Conservation (phyloP, 176 grass and related monocot genomes). For the Lolium multiflorum region DNA sequence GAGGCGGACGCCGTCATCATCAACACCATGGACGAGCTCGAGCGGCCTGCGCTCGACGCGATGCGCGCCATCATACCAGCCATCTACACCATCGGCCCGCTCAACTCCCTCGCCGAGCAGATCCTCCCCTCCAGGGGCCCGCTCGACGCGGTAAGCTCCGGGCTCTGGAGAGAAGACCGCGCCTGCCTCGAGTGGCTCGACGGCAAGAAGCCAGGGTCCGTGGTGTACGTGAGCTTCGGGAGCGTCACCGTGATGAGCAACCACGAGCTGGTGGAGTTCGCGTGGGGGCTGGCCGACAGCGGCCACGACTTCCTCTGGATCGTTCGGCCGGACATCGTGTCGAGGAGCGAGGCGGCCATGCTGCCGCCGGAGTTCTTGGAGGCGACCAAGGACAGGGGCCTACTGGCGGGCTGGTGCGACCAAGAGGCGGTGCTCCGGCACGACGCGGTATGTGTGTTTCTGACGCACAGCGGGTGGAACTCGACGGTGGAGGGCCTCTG, state of each 20-base stretch:
- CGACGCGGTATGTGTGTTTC: constrained; percentile 51
- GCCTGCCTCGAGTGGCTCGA: neutral
- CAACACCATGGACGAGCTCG: constrained; percentile 58
- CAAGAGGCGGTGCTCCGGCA: constrained; percentile 56
- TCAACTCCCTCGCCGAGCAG: constrained; percentile 4
- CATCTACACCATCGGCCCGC: constrained; percentile 51
- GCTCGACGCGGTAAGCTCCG: neutral
- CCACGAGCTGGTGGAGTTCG: constrained; percentile 56
- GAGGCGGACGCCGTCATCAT: constrained; percentile 35
- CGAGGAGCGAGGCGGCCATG: constrained; percentile 11
- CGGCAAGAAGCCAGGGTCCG: neutral
- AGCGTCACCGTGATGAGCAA: constrained; percentile 28
- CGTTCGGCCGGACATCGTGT: constrained; percentile 63
- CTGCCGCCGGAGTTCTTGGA: constrained; percentile 52
- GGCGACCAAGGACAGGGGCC: constrained; percentile 31
- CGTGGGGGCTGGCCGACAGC: constrained; percentile 75
- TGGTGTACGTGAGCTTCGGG: constrained; percentile 23
- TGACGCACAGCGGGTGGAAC: constrained; percentile 93
- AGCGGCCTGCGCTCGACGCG: constrained; percentile 34
- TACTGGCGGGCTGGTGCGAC: constrained; percentile 48
- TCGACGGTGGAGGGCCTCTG: constrained; percentile 59
- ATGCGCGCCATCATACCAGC: constrained; percentile 47
- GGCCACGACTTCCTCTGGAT: constrained; percentile 70
- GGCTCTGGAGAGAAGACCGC: constrained; percentile 5
- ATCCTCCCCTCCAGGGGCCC: neutral